phyloP scores from a whole-genome alignment of 2,329 filamentous ascomycete species.

The Fusarium irregulare region DNA sequence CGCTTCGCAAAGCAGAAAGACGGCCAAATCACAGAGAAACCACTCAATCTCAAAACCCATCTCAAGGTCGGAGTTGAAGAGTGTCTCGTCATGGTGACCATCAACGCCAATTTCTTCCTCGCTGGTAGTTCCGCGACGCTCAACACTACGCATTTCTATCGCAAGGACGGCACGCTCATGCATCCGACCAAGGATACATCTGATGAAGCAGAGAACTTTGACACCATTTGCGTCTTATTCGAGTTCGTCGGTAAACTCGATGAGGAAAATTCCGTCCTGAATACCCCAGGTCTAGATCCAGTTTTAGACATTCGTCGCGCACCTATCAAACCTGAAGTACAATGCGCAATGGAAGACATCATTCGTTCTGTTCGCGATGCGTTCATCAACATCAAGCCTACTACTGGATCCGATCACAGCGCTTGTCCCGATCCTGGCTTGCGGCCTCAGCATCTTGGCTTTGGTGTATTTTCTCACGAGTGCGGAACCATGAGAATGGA shows the following conservation, averaged over 20 bases:
- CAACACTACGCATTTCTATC: constrained; percentile 30
- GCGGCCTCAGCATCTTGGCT: constrained; percentile 23
- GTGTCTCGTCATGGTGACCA: constrained; percentile 28
- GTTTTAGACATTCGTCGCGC: constrained; percentile 20
- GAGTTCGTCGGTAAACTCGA: constrained; percentile 22
- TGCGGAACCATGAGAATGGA: constrained; percentile 38
- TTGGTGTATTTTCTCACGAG: constrained; percentile 34
- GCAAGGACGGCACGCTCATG: constrained; percentile 6
- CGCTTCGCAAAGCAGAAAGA: constrained; percentile 30
- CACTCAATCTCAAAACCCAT: constrained; percentile 29
- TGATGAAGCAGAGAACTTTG: constrained; percentile 19
- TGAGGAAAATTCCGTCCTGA: constrained; percentile 24
- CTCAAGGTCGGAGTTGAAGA: constrained; percentile 12
- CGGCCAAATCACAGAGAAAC: constrained; percentile 12
- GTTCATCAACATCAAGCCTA: neutral
- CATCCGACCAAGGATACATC: constrained; percentile 3
- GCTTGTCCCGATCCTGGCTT: constrained; percentile 11
- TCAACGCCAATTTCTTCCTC: constrained; percentile 37
- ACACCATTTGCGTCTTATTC: constrained; percentile 31
- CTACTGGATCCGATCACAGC: too few species aligned
- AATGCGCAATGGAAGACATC: constrained; percentile 23
- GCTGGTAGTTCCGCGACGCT: constrained; percentile 30
- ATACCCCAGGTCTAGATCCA: constrained; percentile 15
- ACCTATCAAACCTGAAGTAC: constrained; percentile 10
- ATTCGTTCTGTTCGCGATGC: neutral